Evolutionary conservation across 129 eudicot species (phyloP), one percentile per base, ranked within the genome.

Genomic region (Erigeron canadensis): DNA sequence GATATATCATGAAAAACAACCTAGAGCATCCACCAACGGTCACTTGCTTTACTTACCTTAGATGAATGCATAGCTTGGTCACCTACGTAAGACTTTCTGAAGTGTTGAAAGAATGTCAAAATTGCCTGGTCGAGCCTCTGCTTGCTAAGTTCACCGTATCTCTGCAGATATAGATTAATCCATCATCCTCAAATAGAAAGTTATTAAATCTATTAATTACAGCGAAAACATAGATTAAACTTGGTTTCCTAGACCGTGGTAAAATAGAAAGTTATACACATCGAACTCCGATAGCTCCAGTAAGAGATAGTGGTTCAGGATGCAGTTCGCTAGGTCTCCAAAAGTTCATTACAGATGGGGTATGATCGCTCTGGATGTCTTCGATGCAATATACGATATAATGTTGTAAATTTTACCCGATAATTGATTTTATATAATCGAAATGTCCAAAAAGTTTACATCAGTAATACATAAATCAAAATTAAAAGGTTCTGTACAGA

Each of bases 31-130:
- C 46, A 60, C 51, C 8, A 57, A 62, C 60, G 59, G 70, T 28
- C 41, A 61, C 39, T 58, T n/a, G 58, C 44, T 46, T 37, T 7
- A 28, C 64, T 84, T 23, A 94, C 98, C 96, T 94, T 89, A 34
- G 98, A 94, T 57, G 98, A 87, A 76, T 89, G 95, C 90, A 94
- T 89, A 50, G 98, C 96, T 65, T 94, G 98, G 51, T 94, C 98
- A 45, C 98, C 98, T 37, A 94, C 98, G 79, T 87, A 89, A 80
- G 95, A 89, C 82, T 86, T 94, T 73, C 98, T 84, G 64, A 89
- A 87, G 83, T 86, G 84, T 79, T 89, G 98, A 69, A 94, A 94
- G 80, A 94, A 94, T 12, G 87, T 81, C 55, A 94, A 88, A 54
- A 94, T 84, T 40, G 96, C 97, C 70, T 93, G 98, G 80, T 94